These are phyloP conservation scores for Cytospora schulzeri DNA, from an alignment of 2,329 filamentous ascomycete genomes.

Conservation along the genomic window DNA sequence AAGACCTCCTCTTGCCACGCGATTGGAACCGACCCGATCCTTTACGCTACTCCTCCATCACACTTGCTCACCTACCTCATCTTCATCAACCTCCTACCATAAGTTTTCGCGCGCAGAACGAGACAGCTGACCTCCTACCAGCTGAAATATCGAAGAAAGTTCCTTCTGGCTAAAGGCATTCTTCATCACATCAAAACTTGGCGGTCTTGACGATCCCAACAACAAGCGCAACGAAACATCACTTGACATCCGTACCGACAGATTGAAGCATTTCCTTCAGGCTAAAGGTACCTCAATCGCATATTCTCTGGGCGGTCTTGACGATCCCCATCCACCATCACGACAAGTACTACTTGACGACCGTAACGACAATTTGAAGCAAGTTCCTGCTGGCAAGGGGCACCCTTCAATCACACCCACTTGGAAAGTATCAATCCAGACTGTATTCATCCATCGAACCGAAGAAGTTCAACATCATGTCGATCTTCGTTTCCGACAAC, in stretches of 20 bases:
- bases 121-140: not conserved
- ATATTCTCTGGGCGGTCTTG: not conserved
- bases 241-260: not conserved
- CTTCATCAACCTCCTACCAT: too few relatives aligned
- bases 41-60: not conserved
- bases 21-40: not conserved
- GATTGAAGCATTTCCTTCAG: not conserved
- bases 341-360: slow-evolving; percentile 2
- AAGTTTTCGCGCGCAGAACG: not conserved
- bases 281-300: not conserved
- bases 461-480: slow-evolving; percentile 7
- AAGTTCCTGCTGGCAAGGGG: slow-evolving; percentile 13
- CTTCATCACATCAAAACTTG: not conserved
- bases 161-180: not conserved
- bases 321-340: not conserved
- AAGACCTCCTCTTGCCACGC: not conserved
- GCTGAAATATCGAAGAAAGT: not conserved
- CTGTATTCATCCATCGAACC: not conserved
- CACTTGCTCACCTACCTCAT: not conserved
- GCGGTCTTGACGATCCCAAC: not conserved
- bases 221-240: not conserved
- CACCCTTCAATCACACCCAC: not conserved
- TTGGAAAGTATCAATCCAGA: slow-evolving; percentile 1
- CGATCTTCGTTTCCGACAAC: slow-evolving; percentile 7
- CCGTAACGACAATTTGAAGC: slow-evolving; percentile 10